Evolutionary conservation across 2,329 filamentous ascomycete genomes (phyloP), one percentile per base, ranked within the genome.

Genomic region (Phialophora expanda): DNA sequence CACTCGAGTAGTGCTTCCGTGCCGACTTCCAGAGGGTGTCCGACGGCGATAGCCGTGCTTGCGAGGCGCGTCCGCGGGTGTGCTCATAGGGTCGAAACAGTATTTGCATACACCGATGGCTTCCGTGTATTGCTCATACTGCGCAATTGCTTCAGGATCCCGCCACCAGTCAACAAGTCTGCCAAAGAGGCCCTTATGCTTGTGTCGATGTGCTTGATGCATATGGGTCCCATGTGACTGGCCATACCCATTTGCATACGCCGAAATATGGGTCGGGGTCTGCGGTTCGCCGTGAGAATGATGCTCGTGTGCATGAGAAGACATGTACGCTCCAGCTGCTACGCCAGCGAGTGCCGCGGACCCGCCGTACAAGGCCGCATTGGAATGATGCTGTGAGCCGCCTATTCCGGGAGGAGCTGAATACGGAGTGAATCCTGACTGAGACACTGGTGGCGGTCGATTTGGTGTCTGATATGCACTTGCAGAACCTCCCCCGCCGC

Each of bases 41-140:
- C 65, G 64, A 22, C 73, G 72, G 2, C 74, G 70, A 65, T 86
- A 86, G 70, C 87, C 78, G 72, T 89, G 87, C 69, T 84, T 85
- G 60, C 87, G 81, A 5, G 87, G 87, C 0, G 86, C 87, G 73
- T 88, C 82, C 66, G 77, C 74, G 2, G 84, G 81, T 3, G 80
- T 83, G 17, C 83, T 84, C 8, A 83, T 80, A 6, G 87, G 86
- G 66, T 88, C 86, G 72, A 89, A 89, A 74, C 87, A 89, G 70
- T 87, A 79, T 68, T 83, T 86, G 77, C 87, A 89, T 2, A 89
- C 84, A 24, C 87, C 87, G 70, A 88, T 89, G 66, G 85, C 84
- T 75, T 89, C 86, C 1, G 87, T 89, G 72, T 89, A 89, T 73
- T 89, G 86, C 75, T 89, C 87, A 78, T 87, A 89, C 73, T 84